Evolutionary conservation across 192 early-diverging fungal genomes (phyloP), one percentile per base, ranked within the genome.

Genomic region (Dispira parvispora): DNA sequence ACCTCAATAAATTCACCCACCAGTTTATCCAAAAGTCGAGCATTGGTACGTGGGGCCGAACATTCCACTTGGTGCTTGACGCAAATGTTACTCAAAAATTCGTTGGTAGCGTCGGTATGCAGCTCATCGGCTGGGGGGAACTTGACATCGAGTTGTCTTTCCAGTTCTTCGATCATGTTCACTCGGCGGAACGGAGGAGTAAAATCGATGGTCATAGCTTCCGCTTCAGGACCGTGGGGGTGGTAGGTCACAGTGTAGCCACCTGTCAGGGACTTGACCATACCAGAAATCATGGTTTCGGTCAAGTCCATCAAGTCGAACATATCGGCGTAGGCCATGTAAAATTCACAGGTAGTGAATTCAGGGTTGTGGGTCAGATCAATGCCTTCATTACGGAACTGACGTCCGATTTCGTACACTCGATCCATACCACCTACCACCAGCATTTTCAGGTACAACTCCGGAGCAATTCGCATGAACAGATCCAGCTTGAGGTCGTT

Each of bases 301-400:
- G 94, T 97, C 68, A 97, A 88, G 32, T 94, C 85, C 87, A 99
- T 89, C 61, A 99, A 70, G 71, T 99, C 94, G 70, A 88, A 83
- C 78, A 96, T 86, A 72, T 99, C 94, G 43, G 94, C 96, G 71
- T 95, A 99, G 18, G 96, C 96, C 94, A 95, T 95, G 78, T 99
- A 97, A 77, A 99, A 97, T 79, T 99, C 96, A 74, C 88, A 91
- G 25, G 93, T 97, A 47, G 96, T 97, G 79, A 99, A 97, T 76
- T 99, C 96, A 62, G 96, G 96, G 80, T 99, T 99, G 83, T 99
- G 96, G 44, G 94, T 97, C 69, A 95, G 72, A 71, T 99, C 96
- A 66, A 99, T 99, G 46, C 83, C 81, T 72, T 99, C 96, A 77
- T 99, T 99, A 69, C 96, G 87, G 89, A 99, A 99, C 76, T 96